Evolutionary conservation across 768 basidiomycete species (phyloP), one percentile per base, ranked within the genome.

Genomic region (Russula dissimulans): DNA sequence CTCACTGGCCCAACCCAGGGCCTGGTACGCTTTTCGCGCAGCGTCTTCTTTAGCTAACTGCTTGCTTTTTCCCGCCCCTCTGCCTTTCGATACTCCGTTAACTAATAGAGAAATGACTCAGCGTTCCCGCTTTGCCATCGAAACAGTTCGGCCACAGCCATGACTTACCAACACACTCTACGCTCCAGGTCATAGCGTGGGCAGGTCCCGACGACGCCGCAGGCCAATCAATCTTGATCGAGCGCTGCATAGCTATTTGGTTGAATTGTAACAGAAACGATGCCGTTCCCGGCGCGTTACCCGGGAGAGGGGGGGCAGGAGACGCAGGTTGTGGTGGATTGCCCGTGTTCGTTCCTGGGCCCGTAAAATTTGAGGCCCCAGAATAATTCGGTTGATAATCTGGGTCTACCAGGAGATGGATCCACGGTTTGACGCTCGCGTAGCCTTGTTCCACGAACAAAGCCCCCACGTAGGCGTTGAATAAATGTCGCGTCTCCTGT

Each of bases 11-110:
- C 87, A 89, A 38, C 88, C 87, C 86, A 90, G 84, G 9, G 80
- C 78, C 67, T 82, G 80, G 71, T 81, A 88, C 9, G 88, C 88
- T 65, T 82, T 75, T 59, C 80, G 77, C 17, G 88, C 87, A 0
- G 88, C 88, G 57, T 85, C 84, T 67, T 90, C 88, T 70, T 89
- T 90, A 7, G 88, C 88, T 2, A 81, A 71, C 67, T 90, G 87
- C 70, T 90, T 90, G 70, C 77, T 86, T 54, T 77, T 74, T 32
- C 86, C 86, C n/a, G 69, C 71, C 2, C 88, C 89, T 51, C 75
- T 71, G 11, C 88, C 88, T 66, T 83, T 87, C 67, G 75, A 74
- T 59, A 87, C 81, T 2, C 85, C 86, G 65, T 89, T 85, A 53
- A 87, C 89, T 89, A 58, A 26, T 36, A 44, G 34, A 47, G 10